Evolutionary conservation across 2,329 filamentous ascomycete genomes (phyloP), one percentile per base, ranked within the genome.

Genomic region (Trichoderma koningiopsis): DNA sequence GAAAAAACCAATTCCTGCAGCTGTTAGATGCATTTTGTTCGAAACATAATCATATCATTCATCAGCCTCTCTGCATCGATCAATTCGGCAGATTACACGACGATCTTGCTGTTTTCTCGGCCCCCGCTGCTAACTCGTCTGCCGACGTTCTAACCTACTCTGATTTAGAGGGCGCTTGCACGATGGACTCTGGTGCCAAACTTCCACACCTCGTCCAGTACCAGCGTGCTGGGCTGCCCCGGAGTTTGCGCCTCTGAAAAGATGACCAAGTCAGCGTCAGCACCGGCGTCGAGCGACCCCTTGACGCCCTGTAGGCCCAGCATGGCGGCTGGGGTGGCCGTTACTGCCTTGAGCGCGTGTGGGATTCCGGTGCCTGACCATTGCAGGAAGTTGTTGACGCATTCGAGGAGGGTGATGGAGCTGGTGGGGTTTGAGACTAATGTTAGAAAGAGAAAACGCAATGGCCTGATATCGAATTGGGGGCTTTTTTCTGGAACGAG

Each of bases 171-270:
- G 33, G 55, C 63, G 8, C 16, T 43, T 43, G 40, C 40, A n/a
- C 58, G 63, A 64, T 75, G 75, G 27, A 91, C 84, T 72, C 83
- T 82, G 43, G 80, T 80, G 6, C 92, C 91, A 82, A 93, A 93
- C 80, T 94, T 94, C 91, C 91, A 94, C 24, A 93, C 91, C 79
- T 92, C 87, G 70, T 92, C 89, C n/a, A 94, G 83, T 13, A 86
- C 82, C 52, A 95, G 80, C 69, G 83, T 84, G 71, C 79, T 83
- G 13, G 84, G 84, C 53, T 80, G 79, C 10, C 72, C 79, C 58
- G 76, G 79, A 27, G 81, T 77, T 16, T 83, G 80, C 68, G 91
- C 80, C 69, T 91, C 85, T 5, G 87, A 87, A 43, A 95, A 79
- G 22, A 95, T 85, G 43, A 93, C 86, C 60, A 95, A 77, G 78